Evolutionary conservation across 2,329 filamentous ascomycete species (phyloP).

Genomic region (Furcasterigmium furcatum): DNA sequence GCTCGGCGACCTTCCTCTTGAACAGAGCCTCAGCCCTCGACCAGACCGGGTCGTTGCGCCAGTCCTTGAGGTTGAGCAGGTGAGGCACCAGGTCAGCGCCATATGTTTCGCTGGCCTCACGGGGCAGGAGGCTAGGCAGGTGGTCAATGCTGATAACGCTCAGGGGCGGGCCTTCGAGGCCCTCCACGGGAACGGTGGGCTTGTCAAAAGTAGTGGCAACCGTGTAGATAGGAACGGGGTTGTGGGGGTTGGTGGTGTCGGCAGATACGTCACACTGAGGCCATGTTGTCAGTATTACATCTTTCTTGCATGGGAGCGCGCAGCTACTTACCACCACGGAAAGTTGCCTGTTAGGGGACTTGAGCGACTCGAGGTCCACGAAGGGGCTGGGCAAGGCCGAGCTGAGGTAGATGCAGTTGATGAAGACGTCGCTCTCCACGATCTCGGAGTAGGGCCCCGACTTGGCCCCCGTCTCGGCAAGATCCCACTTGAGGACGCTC

Average conservation of each 20-base stretch:
- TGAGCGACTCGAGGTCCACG: constrained; percentile 67
- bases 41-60: constrained; percentile 75
- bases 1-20: constrained; percentile 71
- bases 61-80: constrained; percentile 73
- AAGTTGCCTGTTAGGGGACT: constrained; percentile 66
- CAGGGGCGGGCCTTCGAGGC: constrained; percentile 57
- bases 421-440: constrained; percentile 69
- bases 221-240: constrained; percentile 74
- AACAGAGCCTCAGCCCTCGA: constrained; percentile 80
- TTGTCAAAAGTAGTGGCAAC: constrained; percentile 83
- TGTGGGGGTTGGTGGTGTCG: constrained; percentile 71
- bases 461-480: constrained; percentile 68
- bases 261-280: constrained; percentile 37
- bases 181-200: constrained; percentile 75
- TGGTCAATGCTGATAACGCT: constrained; percentile 88
- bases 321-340: constrained; percentile 56
- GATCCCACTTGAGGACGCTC: constrained; percentile 64
- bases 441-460: constrained; percentile 80
- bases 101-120: constrained; percentile 86
- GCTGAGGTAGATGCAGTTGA: constrained; percentile 88
- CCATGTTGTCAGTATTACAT: not conserved
- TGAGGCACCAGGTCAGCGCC: constrained; percentile 74
- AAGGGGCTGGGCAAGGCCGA: constrained; percentile 59
- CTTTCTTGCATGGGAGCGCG: not conserved
- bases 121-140: constrained; percentile 75